These are phyloP conservation scores for Dunaliella primolecta DNA, from an alignment of 139 green algal species.

Conservation along the genomic window DNA sequence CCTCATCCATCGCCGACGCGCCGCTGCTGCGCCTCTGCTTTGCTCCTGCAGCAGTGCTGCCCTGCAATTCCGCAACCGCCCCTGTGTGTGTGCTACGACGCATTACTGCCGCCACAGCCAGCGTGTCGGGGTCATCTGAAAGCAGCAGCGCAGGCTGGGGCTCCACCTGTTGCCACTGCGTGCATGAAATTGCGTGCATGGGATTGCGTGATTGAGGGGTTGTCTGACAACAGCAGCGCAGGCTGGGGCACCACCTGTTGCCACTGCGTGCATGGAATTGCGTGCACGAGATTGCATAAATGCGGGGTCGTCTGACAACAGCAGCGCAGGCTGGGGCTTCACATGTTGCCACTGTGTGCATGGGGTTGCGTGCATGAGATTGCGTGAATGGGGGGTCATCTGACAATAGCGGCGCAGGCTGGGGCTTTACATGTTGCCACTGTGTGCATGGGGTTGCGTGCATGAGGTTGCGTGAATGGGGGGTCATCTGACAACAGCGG, in stretches of 20 bases:
- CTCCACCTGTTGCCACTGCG: background rate
- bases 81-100: background rate
- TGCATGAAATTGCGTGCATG: background rate
- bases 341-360: background rate
- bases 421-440: too few species aligned
- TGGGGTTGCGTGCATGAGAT: background rate
- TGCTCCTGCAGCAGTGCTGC: too few species aligned
- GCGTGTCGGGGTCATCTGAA: constrained; percentile 27
- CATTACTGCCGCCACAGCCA: constrained; percentile 9
- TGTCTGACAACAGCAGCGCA: too few species aligned
- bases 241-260: background rate
- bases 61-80: too few species aligned
- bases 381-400: too few species aligned
- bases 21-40: too few species aligned
- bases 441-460: too few species aligned
- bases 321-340: background rate
- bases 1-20: too few species aligned
- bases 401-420: too few species aligned
- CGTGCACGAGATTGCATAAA: background rate
- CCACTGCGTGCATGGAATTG: background rate
- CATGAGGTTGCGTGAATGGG: too few species aligned
- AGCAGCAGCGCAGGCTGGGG: background rate
- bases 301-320: background rate
- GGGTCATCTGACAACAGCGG: background rate
- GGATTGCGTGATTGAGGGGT: background rate